A percentile compares a stretch with the other conserved stretches of the same genome.
phyloP scores from a whole-genome alignment of 306 rosid genomes.

The Cucurbita pepo region DNA sequence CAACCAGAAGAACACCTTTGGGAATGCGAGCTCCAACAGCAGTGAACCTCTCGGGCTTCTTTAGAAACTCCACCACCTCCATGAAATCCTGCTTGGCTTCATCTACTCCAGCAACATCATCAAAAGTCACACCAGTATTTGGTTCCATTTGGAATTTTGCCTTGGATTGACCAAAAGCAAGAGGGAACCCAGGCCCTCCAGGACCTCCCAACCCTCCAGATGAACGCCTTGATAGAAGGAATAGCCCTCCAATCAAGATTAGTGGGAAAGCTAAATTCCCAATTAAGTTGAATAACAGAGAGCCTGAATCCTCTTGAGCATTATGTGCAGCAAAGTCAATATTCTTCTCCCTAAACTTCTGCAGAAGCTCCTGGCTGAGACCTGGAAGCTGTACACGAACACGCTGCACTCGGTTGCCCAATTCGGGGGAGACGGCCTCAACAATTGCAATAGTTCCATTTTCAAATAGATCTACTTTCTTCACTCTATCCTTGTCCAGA shows the following conservation, averaged over 20 bases:
- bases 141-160: constrained; percentile 99
- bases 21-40: constrained; percentile 98
- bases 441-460: constrained; percentile 85
- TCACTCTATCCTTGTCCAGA: constrained; percentile 81
- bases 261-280: constrained; percentile 93
- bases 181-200: constrained; percentile 84
- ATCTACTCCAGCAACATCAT: constrained; percentile 97
- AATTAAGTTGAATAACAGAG: constrained; percentile 60
- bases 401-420: constrained; percentile 78
- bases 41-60: constrained; percentile 97
- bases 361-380: constrained; percentile 88
- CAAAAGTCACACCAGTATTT: constrained; percentile 92
- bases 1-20: constrained; percentile 94
- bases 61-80: constrained; percentile 94
- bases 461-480: constrained; percentile 79
- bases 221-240: constrained; percentile 84
- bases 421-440: constrained; percentile 85
- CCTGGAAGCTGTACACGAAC: constrained; percentile 97
- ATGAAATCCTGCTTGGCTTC: constrained; percentile 98
- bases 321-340: constrained; percentile 97
- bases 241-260: constrained; percentile 78
- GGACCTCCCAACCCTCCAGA: constrained; percentile 98
- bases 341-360: constrained; percentile 90
- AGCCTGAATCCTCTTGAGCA: constrained; percentile 93
- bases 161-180: constrained; percentile 81